Evolutionary conservation across 768 basidiomycete genomes (phyloP).

Genomic region (Amanita pseudoporphyria): DNA sequence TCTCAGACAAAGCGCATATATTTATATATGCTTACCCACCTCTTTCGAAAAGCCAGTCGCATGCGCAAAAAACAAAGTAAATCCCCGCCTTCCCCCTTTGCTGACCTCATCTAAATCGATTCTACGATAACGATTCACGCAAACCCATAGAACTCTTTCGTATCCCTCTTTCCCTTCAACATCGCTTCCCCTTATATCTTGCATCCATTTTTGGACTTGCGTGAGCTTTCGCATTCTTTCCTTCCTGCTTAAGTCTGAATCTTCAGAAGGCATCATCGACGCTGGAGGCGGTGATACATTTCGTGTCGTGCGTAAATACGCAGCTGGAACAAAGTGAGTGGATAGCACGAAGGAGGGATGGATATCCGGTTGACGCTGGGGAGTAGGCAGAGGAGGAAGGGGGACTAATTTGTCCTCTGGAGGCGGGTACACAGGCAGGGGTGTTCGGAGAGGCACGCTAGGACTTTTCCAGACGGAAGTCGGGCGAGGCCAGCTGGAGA

Average conservation of each 20-base stretch:
- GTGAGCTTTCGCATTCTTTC: constrained; percentile 19
- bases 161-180: constrained; percentile 23
- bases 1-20: neutral
- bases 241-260: constrained; percentile 23
- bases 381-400: constrained; percentile 31
- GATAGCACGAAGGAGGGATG: constrained; percentile 31
- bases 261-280: neutral
- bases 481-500: too few relatives aligned
- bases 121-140: constrained; percentile 59
- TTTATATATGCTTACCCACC: constrained; percentile 40
- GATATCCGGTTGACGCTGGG: constrained; percentile 24
- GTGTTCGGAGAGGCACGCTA: too few relatives aligned
- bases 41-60: constrained; percentile 89
- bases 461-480: too few relatives aligned
- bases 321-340: constrained; percentile 50
- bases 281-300: constrained; percentile 23
- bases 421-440: too few relatives aligned
- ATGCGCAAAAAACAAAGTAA: constrained; percentile 73
- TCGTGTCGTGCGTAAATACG: constrained; percentile 37
- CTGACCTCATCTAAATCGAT: constrained; percentile 14
- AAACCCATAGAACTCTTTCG: constrained; percentile 51
- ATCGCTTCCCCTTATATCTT: constrained; percentile 22
- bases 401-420: constrained; percentile 4
- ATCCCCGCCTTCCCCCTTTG: constrained; percentile 12
- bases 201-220: constrained; percentile 17